Base-by-base conservation (phyloP, 495 filamentous ascomycete species). In the Rhizodiscina lignyota region DNA sequence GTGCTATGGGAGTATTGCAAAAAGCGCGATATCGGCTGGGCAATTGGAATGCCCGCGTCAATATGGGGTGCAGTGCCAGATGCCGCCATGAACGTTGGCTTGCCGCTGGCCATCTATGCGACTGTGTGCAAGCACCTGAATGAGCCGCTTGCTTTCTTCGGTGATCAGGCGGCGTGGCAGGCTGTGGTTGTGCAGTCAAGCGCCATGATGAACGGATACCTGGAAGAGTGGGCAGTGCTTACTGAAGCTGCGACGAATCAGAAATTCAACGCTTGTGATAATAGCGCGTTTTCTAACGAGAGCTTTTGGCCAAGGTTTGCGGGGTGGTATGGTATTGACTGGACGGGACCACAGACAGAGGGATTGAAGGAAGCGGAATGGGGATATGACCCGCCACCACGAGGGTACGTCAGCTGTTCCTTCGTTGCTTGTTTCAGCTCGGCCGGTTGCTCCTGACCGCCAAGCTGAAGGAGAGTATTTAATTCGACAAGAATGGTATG, bases 141-240 rank as follows among this genome's bases (percentile, higher is more conserved):
- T 10, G 26, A 49, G 37, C 36, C 49, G 5, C 41, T 70, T 3
- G 44, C 48, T 6, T 72, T 52, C 43, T 61, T 63, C 0, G 49
- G 49, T 4, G 63, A 61, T 34, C 43, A 59, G 18, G 21, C 21
- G 10, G 49, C 54, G 1, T 68, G 62, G 63, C 52, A 61, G 34
- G 37, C 49, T n/a, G 42, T 53, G 30, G 50, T 58, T 24, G 53
- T 54, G 13, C 47, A 58, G 30, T 60, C 53, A 30, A 55, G 42
- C 13, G 61, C 54, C 1, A 41, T 47, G 45, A 39, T 67, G 36
- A 64, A 64, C 32, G 60, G 52, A 2, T 64, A 64, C 36, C 53
- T 66, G 32, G 56, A 54, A 22, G 66, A 70, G 47, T 74, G 65
- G 66, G 52, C 58, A 0, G 65, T 58, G 10, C 45, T 71, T 28